Evolutionary conservation across 495 filamentous ascomycete species (phyloP), one percentile per base, ranked within the genome.

Genomic region (Bathelium albidoporum): DNA sequence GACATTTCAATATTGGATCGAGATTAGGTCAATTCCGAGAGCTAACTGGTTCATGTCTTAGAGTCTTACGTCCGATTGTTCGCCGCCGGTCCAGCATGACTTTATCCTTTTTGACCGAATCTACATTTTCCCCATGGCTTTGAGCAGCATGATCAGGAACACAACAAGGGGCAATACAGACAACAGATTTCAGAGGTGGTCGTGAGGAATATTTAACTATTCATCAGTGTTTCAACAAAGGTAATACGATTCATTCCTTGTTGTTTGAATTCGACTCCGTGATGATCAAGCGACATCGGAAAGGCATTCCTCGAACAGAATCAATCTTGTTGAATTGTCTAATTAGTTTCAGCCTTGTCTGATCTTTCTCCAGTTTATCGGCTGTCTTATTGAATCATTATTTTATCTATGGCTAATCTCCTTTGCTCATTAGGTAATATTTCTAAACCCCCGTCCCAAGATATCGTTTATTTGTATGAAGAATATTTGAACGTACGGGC

Each of bases 261-360:
- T 63, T 67, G 68, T 39, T 61, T 65, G 24, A 61, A 14, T 59
- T 76, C 72, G 67, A 7, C 58, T 16, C 22, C 41, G 79, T 94
- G 87, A 94, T 96, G 90, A 96, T 85, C 75, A 83, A 81, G 79
- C 79, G 82, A 91, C 86, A 87, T 80, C 62, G 85, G 84, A 87
- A 85, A 90, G 89, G 91, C 89, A 95, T 95, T 95, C 91, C 91
- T 96, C 91, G 87, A 88, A 81, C 91, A 82, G 86, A 95, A 95
- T 78, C 83, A 75, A 85, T 73, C 71, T 86, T 95, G 90, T 93
- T 81, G 91, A 95, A 82, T 82, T 82, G 85, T 89, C 84, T 78
- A 74, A 74, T 70, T 72, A 87, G 90, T 95, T 95, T 96, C 91
- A 95, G 91, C 91, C 91, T 95, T 95, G 91, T 95, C 91, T 96